Base-by-base conservation (phyloP, 2,329 filamentous ascomycete genomes). In the Calonectria pseudoturangicola region DNA sequence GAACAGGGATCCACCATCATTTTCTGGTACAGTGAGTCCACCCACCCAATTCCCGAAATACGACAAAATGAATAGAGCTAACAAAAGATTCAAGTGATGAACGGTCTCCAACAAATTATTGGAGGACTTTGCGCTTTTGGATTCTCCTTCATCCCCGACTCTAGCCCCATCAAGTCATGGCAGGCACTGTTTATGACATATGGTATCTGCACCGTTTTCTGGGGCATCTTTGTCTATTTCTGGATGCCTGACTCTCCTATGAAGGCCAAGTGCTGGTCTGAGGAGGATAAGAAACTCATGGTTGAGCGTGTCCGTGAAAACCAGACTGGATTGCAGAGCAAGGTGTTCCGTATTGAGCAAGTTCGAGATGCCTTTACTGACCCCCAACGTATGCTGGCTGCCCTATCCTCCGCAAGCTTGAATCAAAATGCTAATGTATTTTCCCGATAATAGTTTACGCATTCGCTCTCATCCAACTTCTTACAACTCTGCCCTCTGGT, bases 401-500 rank as follows among this genome's bases (percentile, higher is more conserved):
- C 9, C 30, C 6, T 18, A 25, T 28, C 21, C 21, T 5, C 8
- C 16, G 16, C 47, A 51, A 5, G 4, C 12, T 7, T n/a, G 47
- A 36, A 36, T 2, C 16, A n/a, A 12, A 27, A 25, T 48, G 60
- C 50, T 56, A 58, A 56, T 21, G 2, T 21, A 6, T 41, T 18
- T 54, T 27, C 33, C 25, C 8, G 2, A 62, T 13, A 48, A 56
- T 13, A 72, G 70, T 87, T 54, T 93, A 88, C 84, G 90, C 89
- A 60, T 92, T 93, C 79, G 88, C 88, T 51, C 83, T 90, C 13
- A 92, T 95, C 64, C 89, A 92, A 69, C 85, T 95, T 33, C 93
- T 90, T 83, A 94, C 93, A 0, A 95, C 93, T 0, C 85, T 95
- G 5, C 93, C 93, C 0, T 94, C 92, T 0, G 91, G 89, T 36